phyloP scores from a whole-genome alignment of 345 rosid genomes.

The Eucalyptus grandis region DNA sequence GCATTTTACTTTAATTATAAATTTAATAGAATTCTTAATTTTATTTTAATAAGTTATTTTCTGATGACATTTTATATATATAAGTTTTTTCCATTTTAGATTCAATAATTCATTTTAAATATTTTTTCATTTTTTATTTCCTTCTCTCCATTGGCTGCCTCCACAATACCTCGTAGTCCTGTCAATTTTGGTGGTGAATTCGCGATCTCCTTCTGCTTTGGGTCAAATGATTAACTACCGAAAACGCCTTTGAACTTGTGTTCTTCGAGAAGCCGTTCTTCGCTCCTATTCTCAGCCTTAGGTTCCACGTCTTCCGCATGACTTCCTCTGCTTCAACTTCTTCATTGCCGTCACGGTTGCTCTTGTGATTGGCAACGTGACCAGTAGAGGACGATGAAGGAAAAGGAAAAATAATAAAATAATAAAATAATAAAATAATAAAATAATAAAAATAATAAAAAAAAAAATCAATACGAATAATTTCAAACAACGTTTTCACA shows the following conservation, averaged over 20 bases:
- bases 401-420: no score
- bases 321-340: constrained; percentile 7
- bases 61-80: neutral
- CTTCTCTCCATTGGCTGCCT: no score
- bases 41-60: neutral
- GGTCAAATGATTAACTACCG: no score
- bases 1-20: neutral
- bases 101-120: no score
- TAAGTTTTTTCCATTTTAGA: neutral
- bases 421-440: no score
- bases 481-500: no score
- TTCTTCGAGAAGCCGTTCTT: neutral
- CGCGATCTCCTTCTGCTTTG: no score
- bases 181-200: no score
- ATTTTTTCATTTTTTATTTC: no score
- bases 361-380: constrained; percentile 4
- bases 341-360: neutral
- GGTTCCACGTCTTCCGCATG: constrained; percentile 55
- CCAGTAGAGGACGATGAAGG: accelerated
- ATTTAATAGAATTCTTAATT: neutral
- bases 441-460: accelerated
- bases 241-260: no score
- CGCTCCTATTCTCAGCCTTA: constrained; percentile 44
- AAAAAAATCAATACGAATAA: no score
- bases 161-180: no score